A percentile compares a stretch with the other conserved stretches of the same genome.
These are phyloP conservation scores for Penicillium occitanis DNA, from an alignment of 2,329 filamentous ascomycete genomes.

Conservation along the genomic window DNA sequence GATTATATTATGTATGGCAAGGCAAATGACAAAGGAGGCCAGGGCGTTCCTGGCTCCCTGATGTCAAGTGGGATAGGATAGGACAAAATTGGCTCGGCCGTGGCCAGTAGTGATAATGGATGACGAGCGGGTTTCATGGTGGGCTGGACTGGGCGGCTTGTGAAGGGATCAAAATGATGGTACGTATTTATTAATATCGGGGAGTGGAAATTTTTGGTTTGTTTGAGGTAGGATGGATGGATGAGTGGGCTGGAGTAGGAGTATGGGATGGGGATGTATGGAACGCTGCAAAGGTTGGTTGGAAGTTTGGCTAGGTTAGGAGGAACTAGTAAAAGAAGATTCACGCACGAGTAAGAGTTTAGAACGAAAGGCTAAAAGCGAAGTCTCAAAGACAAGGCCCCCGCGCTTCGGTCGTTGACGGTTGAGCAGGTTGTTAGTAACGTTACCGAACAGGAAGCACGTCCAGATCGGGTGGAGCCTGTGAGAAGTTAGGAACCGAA, in stretches of 20 bases:
- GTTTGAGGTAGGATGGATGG: constrained; percentile 8
- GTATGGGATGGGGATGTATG: constrained; percentile 6
- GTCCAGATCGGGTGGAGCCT: constrained; percentile 38
- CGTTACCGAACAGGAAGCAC: background rate
- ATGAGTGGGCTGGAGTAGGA: constrained; percentile 3
- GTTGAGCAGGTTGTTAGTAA: background rate
- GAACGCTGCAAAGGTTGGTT: constrained; percentile 8
- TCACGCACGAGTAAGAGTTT: constrained; percentile 4
- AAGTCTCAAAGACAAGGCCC: constrained; percentile 27
- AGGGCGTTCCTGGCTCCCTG: constrained; percentile 15
- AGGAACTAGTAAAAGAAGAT: constrained; percentile 22
- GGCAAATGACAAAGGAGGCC: constrained; percentile 14
- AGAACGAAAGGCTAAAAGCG: constrained; percentile 21
- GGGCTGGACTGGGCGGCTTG: constrained; percentile 10
- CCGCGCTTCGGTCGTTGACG: constrained; percentile 26
- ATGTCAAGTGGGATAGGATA: constrained; percentile 10
- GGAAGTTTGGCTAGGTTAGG: constrained; percentile 1
- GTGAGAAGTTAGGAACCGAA: constrained; percentile 21
- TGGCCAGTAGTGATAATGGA: constrained; percentile 2
- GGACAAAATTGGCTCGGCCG: constrained; percentile 4
- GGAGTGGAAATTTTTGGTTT: constrained; percentile 6
- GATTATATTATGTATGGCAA: constrained; percentile 9
- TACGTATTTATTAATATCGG: constrained; percentile 12
- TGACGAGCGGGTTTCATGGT: constrained; percentile 18
- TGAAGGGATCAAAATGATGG: constrained; percentile 11